phyloP scores from a whole-genome alignment of 2,329 filamentous ascomycete species.

The Trichoderma sp. region DNA sequence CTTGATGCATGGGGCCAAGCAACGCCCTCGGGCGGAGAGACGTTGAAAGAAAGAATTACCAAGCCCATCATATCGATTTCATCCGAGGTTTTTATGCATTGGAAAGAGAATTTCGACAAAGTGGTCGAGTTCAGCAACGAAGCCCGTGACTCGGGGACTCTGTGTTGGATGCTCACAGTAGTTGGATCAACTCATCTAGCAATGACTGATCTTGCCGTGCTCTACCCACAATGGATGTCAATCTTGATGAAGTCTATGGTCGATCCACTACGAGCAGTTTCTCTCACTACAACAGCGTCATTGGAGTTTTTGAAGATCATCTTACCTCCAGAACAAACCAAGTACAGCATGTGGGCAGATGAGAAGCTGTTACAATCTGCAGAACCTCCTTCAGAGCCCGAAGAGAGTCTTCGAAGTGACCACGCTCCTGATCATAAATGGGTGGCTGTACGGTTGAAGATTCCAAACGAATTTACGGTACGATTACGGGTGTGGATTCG shows the following conservation, averaged over 20 bases:
- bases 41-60: slow-evolving; percentile 46
- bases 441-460: slow-evolving; percentile 58
- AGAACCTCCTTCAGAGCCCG: slow-evolving; percentile 41
- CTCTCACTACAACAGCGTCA: slow-evolving; percentile 62
- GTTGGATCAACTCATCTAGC: slow-evolving; percentile 65
- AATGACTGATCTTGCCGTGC: slow-evolving; percentile 66
- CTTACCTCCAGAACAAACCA: slow-evolving; percentile 49
- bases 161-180: slow-evolving; percentile 54
- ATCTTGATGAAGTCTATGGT: slow-evolving; percentile 63
- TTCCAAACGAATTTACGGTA: slow-evolving; percentile 58
- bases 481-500: slow-evolving; percentile 49
- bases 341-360: slow-evolving; percentile 54
- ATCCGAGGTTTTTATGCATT: slow-evolving; percentile 70
- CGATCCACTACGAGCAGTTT: slow-evolving; percentile 62
- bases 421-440: slow-evolving; percentile 60
- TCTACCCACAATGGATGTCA: slow-evolving; percentile 62
- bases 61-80: slow-evolving; percentile 65
- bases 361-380: slow-evolving; percentile 53
- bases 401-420: slow-evolving; percentile 50
- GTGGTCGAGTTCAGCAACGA: slow-evolving; percentile 60
- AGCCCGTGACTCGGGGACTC: slow-evolving; percentile 47
- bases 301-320: slow-evolving; percentile 63
- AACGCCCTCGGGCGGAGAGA: slow-evolving; percentile 48
- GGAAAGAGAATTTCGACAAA: slow-evolving; percentile 63
- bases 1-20: slow-evolving; percentile 65